These are phyloP conservation scores for Celoporthe dispersa DNA, from an alignment of 2,329 filamentous ascomycete genomes.

Conservation along the genomic window DNA sequence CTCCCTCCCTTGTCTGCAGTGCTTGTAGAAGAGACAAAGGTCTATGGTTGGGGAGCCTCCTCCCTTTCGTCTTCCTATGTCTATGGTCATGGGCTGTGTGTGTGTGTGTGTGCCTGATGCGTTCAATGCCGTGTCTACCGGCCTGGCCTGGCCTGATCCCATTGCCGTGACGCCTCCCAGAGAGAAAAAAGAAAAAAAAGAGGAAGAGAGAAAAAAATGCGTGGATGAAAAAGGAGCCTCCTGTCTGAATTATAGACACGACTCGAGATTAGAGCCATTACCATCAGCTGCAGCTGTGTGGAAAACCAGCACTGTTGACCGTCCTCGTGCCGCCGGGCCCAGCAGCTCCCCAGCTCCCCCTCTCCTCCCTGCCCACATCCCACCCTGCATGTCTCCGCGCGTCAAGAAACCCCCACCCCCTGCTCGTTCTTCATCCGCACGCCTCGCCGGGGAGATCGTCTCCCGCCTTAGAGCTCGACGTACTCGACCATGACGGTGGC, in stretches of 20 bases:
- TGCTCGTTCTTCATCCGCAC: background rate
- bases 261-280: too few species aligned
- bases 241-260: too few species aligned
- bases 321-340: too few species aligned
- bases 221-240: background rate
- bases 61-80: slow-evolving; percentile 9
- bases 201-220: background rate
- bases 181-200: too few species aligned
- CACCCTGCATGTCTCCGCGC: too few species aligned
- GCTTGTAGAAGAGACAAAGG: background rate
- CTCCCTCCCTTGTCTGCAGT: background rate
- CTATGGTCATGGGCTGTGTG: slow-evolving; percentile 13
- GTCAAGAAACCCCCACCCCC: background rate
- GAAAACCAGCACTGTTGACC: too few species aligned
- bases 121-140: slow-evolving; percentile 20
- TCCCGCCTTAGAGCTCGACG: slow-evolving; percentile 16
- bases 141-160: slow-evolving; percentile 11
- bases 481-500: slow-evolving; percentile 94
- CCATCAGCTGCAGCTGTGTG: too few species aligned
- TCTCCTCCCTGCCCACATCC: too few species aligned
- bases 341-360: too few species aligned
- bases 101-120: background rate
- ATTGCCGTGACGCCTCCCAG: slow-evolving; percentile 21
- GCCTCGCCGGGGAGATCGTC: background rate
- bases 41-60: slow-evolving; percentile 8